A percentile compares a stretch with the other conserved stretches of the same genome.
phyloP scores from a whole-genome alignment of 1,139 yeast genomes.

The Lodderomyces jiufengensis region DNA sequence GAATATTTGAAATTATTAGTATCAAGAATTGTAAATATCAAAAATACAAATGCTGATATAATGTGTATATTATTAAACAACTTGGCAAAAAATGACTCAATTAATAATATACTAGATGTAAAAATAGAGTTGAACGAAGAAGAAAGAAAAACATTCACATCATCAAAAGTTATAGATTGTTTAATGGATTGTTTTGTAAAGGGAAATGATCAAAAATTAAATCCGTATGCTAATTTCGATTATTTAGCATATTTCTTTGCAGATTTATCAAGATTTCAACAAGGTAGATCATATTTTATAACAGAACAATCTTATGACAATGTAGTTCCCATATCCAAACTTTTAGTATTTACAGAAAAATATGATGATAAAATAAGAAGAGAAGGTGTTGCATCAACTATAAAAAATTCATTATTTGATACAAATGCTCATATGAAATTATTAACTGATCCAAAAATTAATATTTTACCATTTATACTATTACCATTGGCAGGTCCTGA shows the following conservation, averaged over 20 bases:
- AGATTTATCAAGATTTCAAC: constrained; percentile 69
- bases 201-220: constrained; percentile 70
- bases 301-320: constrained; percentile 68
- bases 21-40: constrained; percentile 50
- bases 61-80: constrained; percentile 83
- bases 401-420: constrained; percentile 86
- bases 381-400: constrained; percentile 90
- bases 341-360: constrained; percentile 80
- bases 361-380: constrained; percentile 76
- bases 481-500: constrained; percentile 85
- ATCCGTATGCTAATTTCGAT: constrained; percentile 72
- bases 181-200: constrained; percentile 88
- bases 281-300: constrained; percentile 75
- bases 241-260: constrained; percentile 87
- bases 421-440: constrained; percentile 61
- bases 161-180: constrained; percentile 68
- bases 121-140: constrained; percentile 34
- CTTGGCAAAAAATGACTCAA: constrained; percentile 71
- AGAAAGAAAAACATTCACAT: constrained; percentile 44
- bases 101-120: constrained; percentile 54
- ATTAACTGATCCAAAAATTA: constrained; percentile 59
- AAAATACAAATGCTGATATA: constrained; percentile 70
- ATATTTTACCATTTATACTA: constrained; percentile 75
- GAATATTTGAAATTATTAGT: constrained; percentile 55
- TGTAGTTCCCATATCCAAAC: constrained; percentile 76